Evolutionary conservation across 805 yeast genomes (phyloP), one percentile per base, ranked within the genome.

Genomic region (Myxozyma melibiosi): DNA sequence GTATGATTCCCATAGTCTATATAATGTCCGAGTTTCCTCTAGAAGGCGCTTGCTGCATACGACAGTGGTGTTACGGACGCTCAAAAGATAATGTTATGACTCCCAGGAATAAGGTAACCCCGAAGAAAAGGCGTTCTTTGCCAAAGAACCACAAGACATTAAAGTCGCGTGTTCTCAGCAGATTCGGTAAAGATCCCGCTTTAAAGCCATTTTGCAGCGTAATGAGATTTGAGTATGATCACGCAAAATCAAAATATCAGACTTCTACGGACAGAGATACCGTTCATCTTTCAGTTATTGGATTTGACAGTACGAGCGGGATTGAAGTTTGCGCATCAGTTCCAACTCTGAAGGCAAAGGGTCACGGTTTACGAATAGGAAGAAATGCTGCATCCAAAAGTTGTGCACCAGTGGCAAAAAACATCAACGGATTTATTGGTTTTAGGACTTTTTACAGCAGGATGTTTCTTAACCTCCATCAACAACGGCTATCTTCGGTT

Each of bases 371-470:
- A n/a, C n/a, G n/a, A n/a, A n/a, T n/a, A n/a, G n/a, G n/a, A n/a
- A n/a, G n/a, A n/a, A n/a, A n/a, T n/a, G n/a, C n/a, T n/a, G n/a
- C n/a, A n/a, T n/a, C n/a, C n/a, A n/a, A n/a, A n/a, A n/a, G n/a
- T n/a, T n/a, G n/a, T n/a, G n/a, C n/a, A n/a, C n/a, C n/a, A n/a
- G n/a, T n/a, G n/a, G 8, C 22, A 22, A 44, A 44, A 20, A 33
- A 20, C 13, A 46, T 57, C 14, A 57, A 57, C 27, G 62, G 58
- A 14, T 57, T 57, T 38, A 55, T 57, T 27, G 61, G 61, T 5
- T 57, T 57, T 22, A 40, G 61, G 18, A 24, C 61, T 22, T 57
- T 59, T 28, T 57, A 48, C 47, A 41, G 51, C 24, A 40, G 61
- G n/a, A 35, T 57, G 25, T 24, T 53, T 18, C 61, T 55, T 14